phyloP scores from a whole-genome alignment of 208 protist species.

The Acanthamoeba royreba region DNA sequence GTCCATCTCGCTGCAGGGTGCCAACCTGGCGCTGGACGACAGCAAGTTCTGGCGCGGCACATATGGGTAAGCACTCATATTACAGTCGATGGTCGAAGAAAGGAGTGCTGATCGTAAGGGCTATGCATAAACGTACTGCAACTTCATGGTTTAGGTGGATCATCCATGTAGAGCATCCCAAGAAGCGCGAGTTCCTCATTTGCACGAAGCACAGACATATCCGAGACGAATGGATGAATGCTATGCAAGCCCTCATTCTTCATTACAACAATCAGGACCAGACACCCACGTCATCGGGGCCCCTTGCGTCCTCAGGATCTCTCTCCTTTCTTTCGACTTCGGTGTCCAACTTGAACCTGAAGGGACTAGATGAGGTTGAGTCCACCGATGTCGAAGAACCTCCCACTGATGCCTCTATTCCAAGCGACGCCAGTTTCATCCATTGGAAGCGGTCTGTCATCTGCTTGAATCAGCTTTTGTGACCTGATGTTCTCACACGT shows the following conservation, averaged over 20 bases:
- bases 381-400: background rate
- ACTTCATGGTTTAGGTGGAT: background rate
- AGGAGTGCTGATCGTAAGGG: too few species aligned
- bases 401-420: background rate
- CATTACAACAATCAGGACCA: too few species aligned
- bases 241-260: background rate
- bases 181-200: background rate
- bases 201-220: background rate
- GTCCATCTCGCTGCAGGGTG: background rate
- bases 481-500: too few species aligned
- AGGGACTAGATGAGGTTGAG: too few species aligned
- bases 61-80: background rate
- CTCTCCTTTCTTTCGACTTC: background rate
- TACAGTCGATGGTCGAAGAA: too few species aligned
- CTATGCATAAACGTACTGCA: background rate
- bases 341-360: background rate
- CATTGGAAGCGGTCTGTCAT: background rate
- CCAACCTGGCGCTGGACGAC: background rate
- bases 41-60: background rate
- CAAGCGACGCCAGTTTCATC: background rate
- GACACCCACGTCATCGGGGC: background rate
- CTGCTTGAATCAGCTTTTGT: background rate
- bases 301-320: background rate
- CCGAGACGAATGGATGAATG: background rate
- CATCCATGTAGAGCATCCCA: background rate